Conservation (phyloP, 106 monocot species). For the Xerophyta viscosa region DNA sequence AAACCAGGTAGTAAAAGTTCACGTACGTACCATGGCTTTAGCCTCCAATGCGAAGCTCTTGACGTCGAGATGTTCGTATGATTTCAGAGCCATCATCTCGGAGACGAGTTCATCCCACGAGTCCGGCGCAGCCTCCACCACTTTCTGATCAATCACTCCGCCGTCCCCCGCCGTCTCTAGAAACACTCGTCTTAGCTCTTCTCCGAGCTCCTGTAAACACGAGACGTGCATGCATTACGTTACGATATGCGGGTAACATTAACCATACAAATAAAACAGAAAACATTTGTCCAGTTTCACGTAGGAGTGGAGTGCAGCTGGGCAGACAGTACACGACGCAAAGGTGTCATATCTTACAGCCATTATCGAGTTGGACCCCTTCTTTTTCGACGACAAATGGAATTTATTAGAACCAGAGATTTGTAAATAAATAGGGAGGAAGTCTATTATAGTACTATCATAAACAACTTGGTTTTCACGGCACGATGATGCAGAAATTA, state of each 20-base stretch:
- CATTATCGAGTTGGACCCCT: no score
- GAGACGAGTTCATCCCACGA: conserved; percentile 35
- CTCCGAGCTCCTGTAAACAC: conserved; percentile 29
- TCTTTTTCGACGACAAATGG: no score
- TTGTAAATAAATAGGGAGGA: no score
- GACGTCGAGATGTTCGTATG: conserved; percentile 26
- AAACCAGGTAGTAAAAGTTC: neutral
- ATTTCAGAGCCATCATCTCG: conserved; percentile 31
- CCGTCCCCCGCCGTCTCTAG: conserved; percentile 14
- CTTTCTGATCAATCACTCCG: conserved; percentile 21
- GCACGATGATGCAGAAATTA: no score
- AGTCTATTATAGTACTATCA: no score
- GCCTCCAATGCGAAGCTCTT: conserved; percentile 41
- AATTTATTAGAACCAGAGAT: no score
- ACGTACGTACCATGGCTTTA: conserved; percentile 44
- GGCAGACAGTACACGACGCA: no score
- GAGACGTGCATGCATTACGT: neutral
- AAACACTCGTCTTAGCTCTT: conserved; percentile 38
- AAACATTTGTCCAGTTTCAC: neutral
- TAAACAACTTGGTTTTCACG: no score
- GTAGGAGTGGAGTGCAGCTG: no score
- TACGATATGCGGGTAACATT: neutral
- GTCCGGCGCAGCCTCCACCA: conserved; percentile 49
- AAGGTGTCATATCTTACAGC: no score
- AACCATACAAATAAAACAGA: neutral